These are phyloP conservation scores for Arthrobotrys entomopaga DNA, from an alignment of 2,329 filamentous ascomycete genomes.

Conservation along the genomic window DNA sequence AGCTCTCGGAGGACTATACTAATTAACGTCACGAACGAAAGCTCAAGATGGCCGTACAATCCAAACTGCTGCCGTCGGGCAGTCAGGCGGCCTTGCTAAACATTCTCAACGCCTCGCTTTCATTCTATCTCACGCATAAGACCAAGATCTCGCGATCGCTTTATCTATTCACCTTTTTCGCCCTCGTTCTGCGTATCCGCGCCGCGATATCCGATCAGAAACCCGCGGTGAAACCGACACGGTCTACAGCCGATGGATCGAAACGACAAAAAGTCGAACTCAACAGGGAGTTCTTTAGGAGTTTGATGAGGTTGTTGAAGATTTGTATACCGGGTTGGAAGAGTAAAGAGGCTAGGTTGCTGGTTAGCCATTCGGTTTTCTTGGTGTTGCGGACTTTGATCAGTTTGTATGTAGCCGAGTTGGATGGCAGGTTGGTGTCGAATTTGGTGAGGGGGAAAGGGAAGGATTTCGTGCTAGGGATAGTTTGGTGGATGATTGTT, in stretches of 20 bases:
- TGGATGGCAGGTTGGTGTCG: constrained; percentile 93
- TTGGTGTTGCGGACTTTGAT: constrained; percentile 89
- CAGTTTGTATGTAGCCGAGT: constrained; percentile 92
- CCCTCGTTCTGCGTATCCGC: constrained; percentile 85
- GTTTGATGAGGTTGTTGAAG: constrained; percentile 77
- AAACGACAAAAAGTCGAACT: constrained; percentile 85
- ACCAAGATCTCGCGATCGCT: constrained; percentile 83
- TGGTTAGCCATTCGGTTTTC: constrained; percentile 93
- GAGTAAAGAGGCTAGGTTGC: constrained; percentile 84
- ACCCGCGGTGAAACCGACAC: constrained; percentile 63
- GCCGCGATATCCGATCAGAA: constrained; percentile 94
- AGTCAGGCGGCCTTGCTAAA: constrained; percentile 68
- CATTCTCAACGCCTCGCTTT: constrained; percentile 73
- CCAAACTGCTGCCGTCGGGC: constrained; percentile 71
- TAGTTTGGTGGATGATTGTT: constrained; percentile 99
- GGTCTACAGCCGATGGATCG: constrained; percentile 60
- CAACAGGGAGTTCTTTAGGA: constrained; percentile 85
- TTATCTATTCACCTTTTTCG: constrained; percentile 82
- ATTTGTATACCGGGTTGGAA: constrained; percentile 92
- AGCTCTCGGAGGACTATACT: background rate
- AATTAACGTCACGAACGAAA: background rate
- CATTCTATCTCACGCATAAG: constrained; percentile 80
- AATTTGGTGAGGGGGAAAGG: constrained; percentile 90
- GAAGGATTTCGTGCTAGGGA: constrained; percentile 84
- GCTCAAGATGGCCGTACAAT: constrained; percentile 75